phyloP scores from a whole-genome alignment of 192 early-diverging fungal species.

The Coemansia reversa region DNA sequence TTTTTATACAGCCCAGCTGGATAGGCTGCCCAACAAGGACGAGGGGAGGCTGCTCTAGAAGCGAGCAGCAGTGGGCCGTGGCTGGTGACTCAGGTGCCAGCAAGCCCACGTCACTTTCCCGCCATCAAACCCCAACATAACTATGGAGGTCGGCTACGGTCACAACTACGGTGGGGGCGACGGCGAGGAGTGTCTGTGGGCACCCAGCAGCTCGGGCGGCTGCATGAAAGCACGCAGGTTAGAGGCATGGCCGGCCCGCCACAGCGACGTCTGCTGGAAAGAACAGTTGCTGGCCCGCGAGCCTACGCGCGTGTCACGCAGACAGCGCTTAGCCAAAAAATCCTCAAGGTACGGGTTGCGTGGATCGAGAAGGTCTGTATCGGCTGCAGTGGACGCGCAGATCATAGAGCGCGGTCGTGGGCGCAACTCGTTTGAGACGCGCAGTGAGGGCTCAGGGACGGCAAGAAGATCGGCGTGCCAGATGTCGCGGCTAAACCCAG shows the following conservation, averaged over 20 bases:
- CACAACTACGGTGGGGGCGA: slow-evolving; percentile 14
- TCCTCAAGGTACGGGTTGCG: slow-evolving; percentile 48
- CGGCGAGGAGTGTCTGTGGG: background rate
- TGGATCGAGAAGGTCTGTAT: slow-evolving; percentile 25
- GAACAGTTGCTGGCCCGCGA: slow-evolving; percentile 15
- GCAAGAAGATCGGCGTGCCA: slow-evolving; percentile 44
- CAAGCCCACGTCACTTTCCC: no score
- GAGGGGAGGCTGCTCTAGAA: no score
- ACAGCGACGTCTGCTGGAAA: slow-evolving; percentile 13
- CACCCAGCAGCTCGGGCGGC: slow-evolving; percentile 1
- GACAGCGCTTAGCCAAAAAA: slow-evolving; percentile 27
- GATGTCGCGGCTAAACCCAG: slow-evolving; percentile 23
- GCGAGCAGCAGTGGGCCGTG: background rate
- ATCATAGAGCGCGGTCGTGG: slow-evolving; percentile 46
- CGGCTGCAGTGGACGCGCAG: background rate
- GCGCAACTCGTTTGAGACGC: slow-evolving; percentile 4
- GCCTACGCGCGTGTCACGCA: slow-evolving; percentile 23
- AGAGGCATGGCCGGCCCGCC: slow-evolving; percentile 20
- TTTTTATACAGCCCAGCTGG: background rate
- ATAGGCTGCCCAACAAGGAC: no score
- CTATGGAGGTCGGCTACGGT: no score
- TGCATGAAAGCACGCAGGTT: slow-evolving; percentile 26
- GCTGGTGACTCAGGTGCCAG: background rate
- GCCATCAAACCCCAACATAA: background rate
- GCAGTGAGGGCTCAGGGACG: slow-evolving; percentile 31